Evolutionary conservation across 352 stramenopile genomes (phyloP).

Genomic region (Globisporangium solare): DNA sequence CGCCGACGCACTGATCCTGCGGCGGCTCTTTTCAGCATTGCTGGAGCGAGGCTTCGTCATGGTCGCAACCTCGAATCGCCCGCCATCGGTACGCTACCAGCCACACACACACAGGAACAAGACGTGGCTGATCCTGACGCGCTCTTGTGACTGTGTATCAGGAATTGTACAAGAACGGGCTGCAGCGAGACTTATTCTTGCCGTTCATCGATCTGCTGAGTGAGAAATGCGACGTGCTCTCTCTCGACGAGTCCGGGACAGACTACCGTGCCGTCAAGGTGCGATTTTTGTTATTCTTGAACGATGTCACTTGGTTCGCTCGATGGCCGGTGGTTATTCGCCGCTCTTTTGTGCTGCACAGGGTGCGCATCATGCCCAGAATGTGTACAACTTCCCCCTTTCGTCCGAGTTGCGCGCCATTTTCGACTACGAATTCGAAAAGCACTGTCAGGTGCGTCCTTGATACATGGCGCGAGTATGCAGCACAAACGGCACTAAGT

Average conservation of each 20-base stretch:
- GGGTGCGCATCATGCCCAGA: constrained; percentile 47
- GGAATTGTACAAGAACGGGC: constrained; percentile 95
- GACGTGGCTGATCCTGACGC: too few species aligned
- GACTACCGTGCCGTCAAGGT: constrained; percentile 82
- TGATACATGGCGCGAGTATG: neutral
- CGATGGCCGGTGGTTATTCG: neutral
- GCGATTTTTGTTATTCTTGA: too few species aligned
- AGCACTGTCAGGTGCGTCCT: constrained; percentile 34
- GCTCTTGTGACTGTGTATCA: constrained; percentile 7
- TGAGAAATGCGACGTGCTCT: constrained; percentile 83
- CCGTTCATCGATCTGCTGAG: constrained; percentile 94
- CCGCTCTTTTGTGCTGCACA: neutral
- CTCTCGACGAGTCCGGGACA: constrained; percentile 65
- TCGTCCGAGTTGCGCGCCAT: constrained; percentile 36
- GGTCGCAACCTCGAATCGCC: constrained; percentile 95
- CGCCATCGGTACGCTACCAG: constrained; percentile 37
- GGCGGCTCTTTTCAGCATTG: constrained; percentile 90
- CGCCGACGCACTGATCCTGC: constrained; percentile 94
- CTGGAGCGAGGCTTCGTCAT: constrained; percentile 91
- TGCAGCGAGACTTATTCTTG: constrained; percentile 95
- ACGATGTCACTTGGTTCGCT: neutral
- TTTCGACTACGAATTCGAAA: constrained; percentile 69
- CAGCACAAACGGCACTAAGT: neutral
- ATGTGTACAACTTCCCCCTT: constrained; percentile 69
- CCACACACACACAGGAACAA: too few species aligned